Evolutionary conservation across 805 yeast genomes (phyloP).

Genomic region (Cyberlindnera petersonii): DNA sequence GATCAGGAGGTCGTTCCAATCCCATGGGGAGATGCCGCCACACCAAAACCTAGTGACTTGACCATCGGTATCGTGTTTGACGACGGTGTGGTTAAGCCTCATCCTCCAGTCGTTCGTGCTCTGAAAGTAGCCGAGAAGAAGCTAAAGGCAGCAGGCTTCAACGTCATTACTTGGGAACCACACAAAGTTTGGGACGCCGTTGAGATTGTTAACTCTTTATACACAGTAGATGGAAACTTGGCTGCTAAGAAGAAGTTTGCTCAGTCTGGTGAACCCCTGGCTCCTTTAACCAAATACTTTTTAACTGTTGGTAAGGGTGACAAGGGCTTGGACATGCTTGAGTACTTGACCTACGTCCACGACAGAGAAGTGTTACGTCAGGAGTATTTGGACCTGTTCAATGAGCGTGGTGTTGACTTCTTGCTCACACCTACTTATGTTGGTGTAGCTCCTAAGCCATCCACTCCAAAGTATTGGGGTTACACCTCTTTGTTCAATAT

Average conservation of each 20-base stretch:
- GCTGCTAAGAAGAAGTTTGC: slow-evolving; percentile 48
- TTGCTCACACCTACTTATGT: slow-evolving; percentile 63
- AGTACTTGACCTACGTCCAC: slow-evolving; percentile 51
- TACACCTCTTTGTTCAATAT: slow-evolving; percentile 73
- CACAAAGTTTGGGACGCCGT: slow-evolving; percentile 54
- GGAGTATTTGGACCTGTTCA: slow-evolving; percentile 50
- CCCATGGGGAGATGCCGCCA: slow-evolving; percentile 37
- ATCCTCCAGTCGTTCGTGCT: slow-evolving; percentile 60
- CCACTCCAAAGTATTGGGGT: slow-evolving; percentile 68
- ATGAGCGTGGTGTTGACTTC: slow-evolving; percentile 55
- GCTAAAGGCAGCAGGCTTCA: slow-evolving; percentile 54
- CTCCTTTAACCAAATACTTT: slow-evolving; percentile 61
- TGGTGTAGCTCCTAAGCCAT: slow-evolving; percentile 68
- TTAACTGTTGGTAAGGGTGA: slow-evolving; percentile 58
- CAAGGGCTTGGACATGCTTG: slow-evolving; percentile 40
- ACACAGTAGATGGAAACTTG: slow-evolving; percentile 64
- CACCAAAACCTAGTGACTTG: slow-evolving; percentile 36
- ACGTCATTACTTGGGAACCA: slow-evolving; percentile 52
- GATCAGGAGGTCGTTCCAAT: slow-evolving; percentile 30
- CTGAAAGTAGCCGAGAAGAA: slow-evolving; percentile 50
- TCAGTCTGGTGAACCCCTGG: slow-evolving; percentile 66
- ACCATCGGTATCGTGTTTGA: slow-evolving; percentile 60
- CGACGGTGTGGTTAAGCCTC: slow-evolving; percentile 62
- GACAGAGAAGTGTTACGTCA: slow-evolving; percentile 58
- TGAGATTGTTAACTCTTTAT: slow-evolving; percentile 52